Evolutionary conservation across 2,329 filamentous ascomycete species (phyloP), one percentile per base, ranked within the genome.

Genomic region (Cytospora leucostoma): DNA sequence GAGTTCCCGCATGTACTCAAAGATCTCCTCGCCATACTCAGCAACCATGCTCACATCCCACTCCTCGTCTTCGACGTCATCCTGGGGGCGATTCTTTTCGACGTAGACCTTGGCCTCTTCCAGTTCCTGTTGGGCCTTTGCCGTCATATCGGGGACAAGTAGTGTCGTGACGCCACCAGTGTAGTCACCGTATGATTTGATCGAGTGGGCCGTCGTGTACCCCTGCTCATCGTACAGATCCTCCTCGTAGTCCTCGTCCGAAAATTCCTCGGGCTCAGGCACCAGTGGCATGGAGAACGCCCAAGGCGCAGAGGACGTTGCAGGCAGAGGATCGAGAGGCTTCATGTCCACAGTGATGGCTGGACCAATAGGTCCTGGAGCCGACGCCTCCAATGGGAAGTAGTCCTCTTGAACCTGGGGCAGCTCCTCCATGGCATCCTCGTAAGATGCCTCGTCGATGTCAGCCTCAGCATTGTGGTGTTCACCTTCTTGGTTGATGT

Each of bases 41-140:
- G 93, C 91, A 57, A 98, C 95, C 95, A 99, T 98, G 74, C 91
- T 97, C 38, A 94, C 92, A 73, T 98, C 95, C 87, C 90, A 96
- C 59, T 84, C 81, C 73, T 98, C 94, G 68, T 97, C 94, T 66
- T 96, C 91, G 52, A 93, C 80, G 63, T 97, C 93, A 63, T 95
- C 91, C 5, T 79, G 75, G 1, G 86, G 87, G 33, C 85, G 83
- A 34, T 84, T 87, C 35, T 79, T 77, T 68, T 92, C 86, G 15
- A 96, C 91, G 65, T 88, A 82, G 7, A 82, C 73, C 70, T 84
- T 88, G 3, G 84, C 84, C 19, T 80, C 75, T 15, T 89, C 87
- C 49, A 98, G 81, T 77, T 98, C 93, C 44, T 86, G 84, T 71
- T 87, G 82, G 40, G 88, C 83, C 69, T 88, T 88, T 66, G 84